These are phyloP conservation scores for Wickerhamiella azyma DNA, from an alignment of 805 yeast genomes.

Conservation along the genomic window DNA sequence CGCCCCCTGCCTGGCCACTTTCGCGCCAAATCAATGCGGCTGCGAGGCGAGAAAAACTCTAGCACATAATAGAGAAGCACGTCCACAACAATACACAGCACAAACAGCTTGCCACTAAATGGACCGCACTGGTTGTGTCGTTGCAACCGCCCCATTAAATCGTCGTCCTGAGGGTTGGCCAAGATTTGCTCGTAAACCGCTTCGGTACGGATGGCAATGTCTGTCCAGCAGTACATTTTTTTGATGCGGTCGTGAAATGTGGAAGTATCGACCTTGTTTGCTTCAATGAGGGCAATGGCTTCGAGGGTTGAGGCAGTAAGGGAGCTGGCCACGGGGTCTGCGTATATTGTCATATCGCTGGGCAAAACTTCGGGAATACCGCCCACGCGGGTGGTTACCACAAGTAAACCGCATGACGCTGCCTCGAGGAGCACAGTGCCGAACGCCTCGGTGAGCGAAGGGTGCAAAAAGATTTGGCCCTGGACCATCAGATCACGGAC, in stretches of 20 bases:
- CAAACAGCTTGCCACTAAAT: slow-evolving; percentile 78
- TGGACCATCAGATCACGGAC: slow-evolving; percentile 85
- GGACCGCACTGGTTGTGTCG: slow-evolving; percentile 49
- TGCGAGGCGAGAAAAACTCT: slow-evolving; percentile 58
- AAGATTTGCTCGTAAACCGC: slow-evolving; percentile 43
- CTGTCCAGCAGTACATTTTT: slow-evolving; percentile 81
- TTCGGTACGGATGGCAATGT: slow-evolving; percentile 78
- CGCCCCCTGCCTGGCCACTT: slow-evolving; percentile 57
- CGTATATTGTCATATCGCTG: slow-evolving; percentile 79
- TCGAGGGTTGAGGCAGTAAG: slow-evolving; percentile 53
- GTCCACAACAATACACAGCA: slow-evolving; percentile 71
- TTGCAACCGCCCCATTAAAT: slow-evolving; percentile 44
- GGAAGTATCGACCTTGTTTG: slow-evolving; percentile 52
- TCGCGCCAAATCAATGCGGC: slow-evolving; percentile 53
- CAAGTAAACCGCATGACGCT: slow-evolving; percentile 85
- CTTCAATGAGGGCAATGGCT: slow-evolving; percentile 52
- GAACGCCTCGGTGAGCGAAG: slow-evolving; percentile 91
- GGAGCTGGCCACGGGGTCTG: slow-evolving; percentile 76
- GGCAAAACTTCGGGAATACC: slow-evolving; percentile 97
- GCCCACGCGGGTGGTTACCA: slow-evolving; percentile 91
- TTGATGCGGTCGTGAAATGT: slow-evolving; percentile 65
- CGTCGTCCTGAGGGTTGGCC: slow-evolving; percentile 30
- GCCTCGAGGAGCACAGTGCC: slow-evolving; percentile 97
- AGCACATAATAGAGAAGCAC: slow-evolving; percentile 46
- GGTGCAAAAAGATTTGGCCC: slow-evolving; percentile 89